Evolutionary conservation across 306 rosid genomes (phyloP), one percentile per base, ranked within the genome.

Genomic region (Pterocarpus macrocarpus): DNA sequence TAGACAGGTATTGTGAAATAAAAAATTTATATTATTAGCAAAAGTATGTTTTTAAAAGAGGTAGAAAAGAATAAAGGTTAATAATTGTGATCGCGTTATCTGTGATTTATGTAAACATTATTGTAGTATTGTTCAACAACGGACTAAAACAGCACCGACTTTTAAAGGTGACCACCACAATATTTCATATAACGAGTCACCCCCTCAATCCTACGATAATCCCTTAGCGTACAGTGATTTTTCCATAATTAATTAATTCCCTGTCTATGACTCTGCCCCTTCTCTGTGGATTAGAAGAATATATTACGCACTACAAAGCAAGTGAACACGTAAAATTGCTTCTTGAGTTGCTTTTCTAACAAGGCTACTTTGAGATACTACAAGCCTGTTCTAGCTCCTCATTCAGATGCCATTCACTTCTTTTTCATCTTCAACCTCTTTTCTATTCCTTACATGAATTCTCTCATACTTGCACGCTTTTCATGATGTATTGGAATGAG

Each of bases 291-390:
- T 44, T 55, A 53, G 16, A n/a, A 63, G 12, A 4, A 2, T 70
- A 30, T 61, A n/a, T 43, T 28, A 35, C 7, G 61, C 34, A 77
- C 34, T 53, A 82, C 63, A 58, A 64, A 16, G 38, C 55, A 69
- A 73, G 62, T 74, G 16, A 75, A 75, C 66, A 84, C 82, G 83
- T 81, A 75, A 79, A 61, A 5, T 64, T 69, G 80, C 56, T 28
- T 75, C 52, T 59, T 28, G 33, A 33, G 53, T 84, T 34, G 32
- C 77, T 16, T 71, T 62, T 77, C 53, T 39, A 41, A 17, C 53
- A 64, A 14, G 5, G 14, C 64, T 61, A n/a, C 47, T 45, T 53
- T 6, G 12, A 71, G 62, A 17, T 49, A 15, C 64, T 35, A 43
- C 13, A 16, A 7, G 13, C 44, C 32, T 5, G 34, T 69, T 47